These are phyloP conservation scores for Peronospora farinosa DNA, from an alignment of 352 stramenopile species.

Conservation along the genomic window DNA sequence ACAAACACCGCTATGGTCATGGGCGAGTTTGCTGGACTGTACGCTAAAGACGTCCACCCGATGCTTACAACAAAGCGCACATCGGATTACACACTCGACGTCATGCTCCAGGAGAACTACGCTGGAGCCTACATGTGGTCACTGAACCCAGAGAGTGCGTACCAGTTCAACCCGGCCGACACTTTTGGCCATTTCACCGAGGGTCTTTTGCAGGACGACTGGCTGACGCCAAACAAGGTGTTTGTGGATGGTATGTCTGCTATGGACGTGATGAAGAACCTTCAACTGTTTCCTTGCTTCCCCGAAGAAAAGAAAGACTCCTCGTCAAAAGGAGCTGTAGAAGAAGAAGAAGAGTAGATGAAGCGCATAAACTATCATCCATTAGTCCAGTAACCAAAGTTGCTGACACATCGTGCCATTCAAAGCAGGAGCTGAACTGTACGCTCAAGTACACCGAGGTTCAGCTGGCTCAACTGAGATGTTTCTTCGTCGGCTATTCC, in stretches of 20 bases:
- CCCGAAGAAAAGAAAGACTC: constrained; percentile 24
- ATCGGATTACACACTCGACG: constrained; percentile 56
- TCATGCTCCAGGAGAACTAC: constrained; percentile 43
- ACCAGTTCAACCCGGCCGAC: constrained; percentile 63
- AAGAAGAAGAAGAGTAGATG: constrained; percentile 3
- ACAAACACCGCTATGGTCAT: constrained; percentile 42
- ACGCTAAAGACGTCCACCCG: constrained; percentile 44
- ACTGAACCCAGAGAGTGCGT: constrained; percentile 62
- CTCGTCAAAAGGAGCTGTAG: constrained; percentile 5
- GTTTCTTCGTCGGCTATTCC: constrained; percentile 1
- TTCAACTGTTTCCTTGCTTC: constrained; percentile 57
- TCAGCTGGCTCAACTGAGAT: not conserved
- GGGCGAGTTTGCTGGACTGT: constrained; percentile 58
- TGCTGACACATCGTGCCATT: not conserved
- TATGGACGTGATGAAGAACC: constrained; percentile 47
- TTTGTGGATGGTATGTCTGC: constrained; percentile 49
- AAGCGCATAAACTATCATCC: constrained; percentile 3
- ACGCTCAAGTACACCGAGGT: not conserved
- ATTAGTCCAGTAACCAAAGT: not conserved
- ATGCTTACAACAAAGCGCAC: constrained; percentile 50
- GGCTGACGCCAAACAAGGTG: constrained; percentile 54
- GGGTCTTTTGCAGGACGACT: constrained; percentile 53
- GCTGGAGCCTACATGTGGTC: constrained; percentile 71
- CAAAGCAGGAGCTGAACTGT: not conserved
- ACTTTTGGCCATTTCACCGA: constrained; percentile 49